phyloP scores from a whole-genome alignment of 306 rosid species.

The Cicer chorassanicum region DNA sequence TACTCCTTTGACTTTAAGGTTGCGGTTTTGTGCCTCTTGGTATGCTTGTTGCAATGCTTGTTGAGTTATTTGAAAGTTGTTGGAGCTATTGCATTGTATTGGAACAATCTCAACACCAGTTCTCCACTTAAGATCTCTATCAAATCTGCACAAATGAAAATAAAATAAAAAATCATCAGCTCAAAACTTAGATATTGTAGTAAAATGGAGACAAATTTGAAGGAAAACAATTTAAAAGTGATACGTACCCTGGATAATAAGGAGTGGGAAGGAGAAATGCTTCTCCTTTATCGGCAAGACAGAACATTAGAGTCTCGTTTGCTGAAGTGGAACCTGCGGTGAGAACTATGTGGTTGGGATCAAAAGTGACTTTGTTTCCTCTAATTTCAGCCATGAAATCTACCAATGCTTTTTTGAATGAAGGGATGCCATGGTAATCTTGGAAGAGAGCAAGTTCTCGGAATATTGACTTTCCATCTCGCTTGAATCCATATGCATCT shows the following conservation, averaged over 20 bases:
- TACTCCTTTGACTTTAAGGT: slow-evolving; percentile 78
- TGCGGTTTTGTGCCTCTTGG: slow-evolving; percentile 57
- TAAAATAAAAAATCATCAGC: slow-evolving; percentile 46
- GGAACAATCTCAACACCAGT: slow-evolving; percentile 81
- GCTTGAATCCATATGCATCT: slow-evolving; percentile 69
- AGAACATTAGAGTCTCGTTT: slow-evolving; percentile 79
- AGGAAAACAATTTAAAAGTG: background rate
- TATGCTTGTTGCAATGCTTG: slow-evolving; percentile 59
- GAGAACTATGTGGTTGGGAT: slow-evolving; percentile 73
- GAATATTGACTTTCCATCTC: slow-evolving; percentile 78
- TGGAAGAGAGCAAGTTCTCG: slow-evolving; percentile 94
- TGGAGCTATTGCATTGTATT: slow-evolving; percentile 73
- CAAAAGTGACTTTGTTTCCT: slow-evolving; percentile 69
- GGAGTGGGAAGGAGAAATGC: slow-evolving; percentile 88
- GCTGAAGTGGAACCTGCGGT: slow-evolving; percentile 87
- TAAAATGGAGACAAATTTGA: background rate
- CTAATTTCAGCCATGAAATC: slow-evolving; percentile 81
- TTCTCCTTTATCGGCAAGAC: slow-evolving; percentile 74
- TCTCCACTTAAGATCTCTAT: slow-evolving; percentile 88
- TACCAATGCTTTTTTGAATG: slow-evolving; percentile 78
- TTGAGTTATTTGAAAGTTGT: slow-evolving; percentile 74
- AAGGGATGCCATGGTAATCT: slow-evolving; percentile 87
- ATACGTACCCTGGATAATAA: slow-evolving; percentile 75
- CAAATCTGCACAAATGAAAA: slow-evolving; percentile 62
- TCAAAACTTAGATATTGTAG: background rate